Evolutionary conservation across 2,329 filamentous ascomycete species (phyloP).

Genomic region (Xylariaceae sp.): DNA sequence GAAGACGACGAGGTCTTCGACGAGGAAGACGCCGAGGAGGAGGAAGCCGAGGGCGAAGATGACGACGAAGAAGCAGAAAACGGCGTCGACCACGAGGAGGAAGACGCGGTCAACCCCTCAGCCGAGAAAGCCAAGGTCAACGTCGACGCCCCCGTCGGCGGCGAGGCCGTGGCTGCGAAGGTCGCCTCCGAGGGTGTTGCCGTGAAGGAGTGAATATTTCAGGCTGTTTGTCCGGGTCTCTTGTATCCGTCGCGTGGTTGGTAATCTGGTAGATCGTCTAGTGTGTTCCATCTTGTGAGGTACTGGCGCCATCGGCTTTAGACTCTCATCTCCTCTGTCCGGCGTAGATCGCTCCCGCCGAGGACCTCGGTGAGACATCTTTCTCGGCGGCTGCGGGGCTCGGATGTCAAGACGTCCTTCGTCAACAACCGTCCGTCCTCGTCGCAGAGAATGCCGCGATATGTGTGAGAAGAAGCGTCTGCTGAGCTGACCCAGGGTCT

Average conservation of each 20-base stretch:
- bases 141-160: slow-evolving; percentile 16
- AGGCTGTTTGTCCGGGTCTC: background rate
- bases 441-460: no score
- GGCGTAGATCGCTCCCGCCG: no score
- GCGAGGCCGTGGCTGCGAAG: slow-evolving; percentile 9
- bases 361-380: no score
- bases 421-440: no score
- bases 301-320: background rate
- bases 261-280: no score
- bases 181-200: slow-evolving; percentile 14
- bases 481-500: background rate
- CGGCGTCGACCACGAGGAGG: slow-evolving; percentile 15
- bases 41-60: slow-evolving; percentile 13
- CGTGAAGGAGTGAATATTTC: slow-evolving; percentile 17
- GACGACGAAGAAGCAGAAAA: slow-evolving; percentile 18
- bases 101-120: slow-evolving; percentile 17
- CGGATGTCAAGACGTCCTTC: no score
- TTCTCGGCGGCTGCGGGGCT: no score
- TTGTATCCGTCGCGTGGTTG: background rate
- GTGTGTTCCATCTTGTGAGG: no score
- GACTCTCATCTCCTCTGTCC: no score
- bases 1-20: slow-evolving; percentile 20
- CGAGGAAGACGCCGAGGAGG: slow-evolving; percentile 17
- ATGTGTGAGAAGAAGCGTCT: background rate
- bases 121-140: slow-evolving; percentile 17